Evolutionary conservation across 352 stramenopile species (phyloP), one percentile per base, ranked within the genome.

Genomic region (Phytophthora parvispora): DNA sequence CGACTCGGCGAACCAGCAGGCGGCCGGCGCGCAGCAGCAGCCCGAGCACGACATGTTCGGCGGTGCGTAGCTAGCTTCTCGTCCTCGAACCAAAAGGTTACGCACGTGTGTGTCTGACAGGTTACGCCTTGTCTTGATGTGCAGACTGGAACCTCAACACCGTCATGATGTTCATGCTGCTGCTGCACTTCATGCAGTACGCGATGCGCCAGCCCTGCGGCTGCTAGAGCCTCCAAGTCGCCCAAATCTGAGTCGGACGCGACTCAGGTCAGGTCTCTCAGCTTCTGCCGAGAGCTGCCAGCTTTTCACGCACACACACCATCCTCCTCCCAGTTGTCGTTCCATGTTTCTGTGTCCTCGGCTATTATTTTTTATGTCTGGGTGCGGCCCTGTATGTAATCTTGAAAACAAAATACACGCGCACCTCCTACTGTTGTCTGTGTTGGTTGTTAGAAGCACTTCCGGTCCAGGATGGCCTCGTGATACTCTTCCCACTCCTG

Each of bases 401-500:
- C 51, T 69, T 53, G 32, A 67, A 69, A 66, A 60, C 43, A 38
- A 48, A 67, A 70, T 75, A 61, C 34, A 65, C 42, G 57, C 56
- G 47, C 67, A 68, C 29, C 31, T 50, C n/a, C 31, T 22, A 48
- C 25, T 20, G 12, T 28, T 48, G 8, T 42, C 7, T 59, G 6
- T 20, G 20, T n/a, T 40, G 9, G n/a, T 50, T 32, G 13, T 29
- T 60, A 96, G 69, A 95, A 95, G 64, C 86, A 94, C 60, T 97
- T 97, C 16, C 84, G 81, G 63, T 94, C 83, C 51, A 97, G 67
- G 45, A 97, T 96, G 32, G 81, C 75, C 55, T 94, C 86, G 58
- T 96, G 87, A 66, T 96, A 92, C 66, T 97, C 91, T 76, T 97
- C 90, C 90, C 89, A 97, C 63, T 97, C 91, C 53, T 95, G 86